Conservation (phyloP, 495 filamentous ascomycete genomes). For the Penicillium paxilli region DNA sequence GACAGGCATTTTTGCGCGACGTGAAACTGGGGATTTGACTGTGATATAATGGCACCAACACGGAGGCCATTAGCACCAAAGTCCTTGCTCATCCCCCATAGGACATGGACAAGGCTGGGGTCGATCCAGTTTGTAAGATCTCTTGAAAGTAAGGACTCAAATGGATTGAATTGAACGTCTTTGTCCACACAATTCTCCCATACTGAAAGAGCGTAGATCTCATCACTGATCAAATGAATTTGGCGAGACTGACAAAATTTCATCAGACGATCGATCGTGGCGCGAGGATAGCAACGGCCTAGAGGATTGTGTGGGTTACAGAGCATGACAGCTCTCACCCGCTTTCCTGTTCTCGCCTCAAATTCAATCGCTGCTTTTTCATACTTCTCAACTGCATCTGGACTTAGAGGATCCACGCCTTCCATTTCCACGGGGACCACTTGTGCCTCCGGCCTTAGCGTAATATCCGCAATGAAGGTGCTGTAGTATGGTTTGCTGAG, state of each 20-base stretch:
- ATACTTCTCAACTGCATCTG: too few relatives aligned
- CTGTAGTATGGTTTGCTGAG: background rate
- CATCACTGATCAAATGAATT: conserved; percentile 43
- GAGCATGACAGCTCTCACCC: background rate
- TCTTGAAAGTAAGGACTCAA: conserved; percentile 42
- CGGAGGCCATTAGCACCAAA: conserved; percentile 15
- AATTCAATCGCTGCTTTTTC: too few relatives aligned
- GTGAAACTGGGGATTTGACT: too few relatives aligned
- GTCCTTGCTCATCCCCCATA: conserved; percentile 22
- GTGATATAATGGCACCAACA: conserved; percentile 16
- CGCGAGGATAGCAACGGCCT: conserved; percentile 6
- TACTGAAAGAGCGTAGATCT: conserved; percentile 50
- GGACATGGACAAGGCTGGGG: conserved; percentile 36
- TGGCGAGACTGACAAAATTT: background rate
- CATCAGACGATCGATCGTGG: background rate
- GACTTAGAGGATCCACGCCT: background rate
- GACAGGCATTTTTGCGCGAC: too few relatives aligned
- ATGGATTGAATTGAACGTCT: conserved; percentile 24
- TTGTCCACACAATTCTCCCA: conserved; percentile 27
- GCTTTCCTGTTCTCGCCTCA: background rate
- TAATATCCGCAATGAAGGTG: background rate
- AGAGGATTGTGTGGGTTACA: background rate
- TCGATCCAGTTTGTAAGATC: conserved; percentile 37
- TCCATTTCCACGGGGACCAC: background rate
- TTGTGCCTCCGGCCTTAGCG: background rate